A percentile compares a stretch with the other conserved stretches of the same genome.
These are phyloP conservation scores for Aureobasidium sp. DNA, from an alignment of 2,329 filamentous ascomycete species.

Conservation along the genomic window DNA sequence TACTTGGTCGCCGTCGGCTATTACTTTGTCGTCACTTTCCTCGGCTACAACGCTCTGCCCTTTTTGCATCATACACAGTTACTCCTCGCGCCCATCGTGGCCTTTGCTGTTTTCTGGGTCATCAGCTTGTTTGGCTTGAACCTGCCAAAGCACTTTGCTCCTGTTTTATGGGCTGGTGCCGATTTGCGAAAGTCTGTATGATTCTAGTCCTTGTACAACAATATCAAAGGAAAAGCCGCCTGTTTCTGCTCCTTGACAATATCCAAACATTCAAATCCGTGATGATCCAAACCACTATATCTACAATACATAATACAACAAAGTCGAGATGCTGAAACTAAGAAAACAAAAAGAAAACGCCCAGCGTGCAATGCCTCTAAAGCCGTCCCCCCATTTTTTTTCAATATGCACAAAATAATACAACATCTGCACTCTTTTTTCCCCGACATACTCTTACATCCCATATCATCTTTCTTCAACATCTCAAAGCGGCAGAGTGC, in stretches of 20 bases:
- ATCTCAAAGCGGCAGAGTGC: constrained; percentile 40
- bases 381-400: no score
- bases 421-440: background rate
- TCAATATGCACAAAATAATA: background rate
- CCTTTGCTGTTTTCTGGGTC: constrained; percentile 54
- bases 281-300: no score
- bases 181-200: constrained; percentile 28
- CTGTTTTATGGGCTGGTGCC: constrained; percentile 45
- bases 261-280: background rate
- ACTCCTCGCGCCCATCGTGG: constrained; percentile 54
- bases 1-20: constrained; percentile 60
- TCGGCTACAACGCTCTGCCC: constrained; percentile 62
- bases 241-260: background rate
- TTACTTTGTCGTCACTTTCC: constrained; percentile 62
- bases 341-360: no score
- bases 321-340: no score
- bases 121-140: constrained; percentile 46
- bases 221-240: background rate
- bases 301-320: no score
- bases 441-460: background rate
- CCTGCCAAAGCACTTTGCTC: constrained; percentile 44
- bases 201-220: background rate
- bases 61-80: constrained; percentile 63
- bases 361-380: background rate
- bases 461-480: background rate